A percentile compares a stretch with the other conserved stretches of the same genome.
phyloP scores from a whole-genome alignment of 345 rosid genomes.

The Camelina sativa region DNA sequence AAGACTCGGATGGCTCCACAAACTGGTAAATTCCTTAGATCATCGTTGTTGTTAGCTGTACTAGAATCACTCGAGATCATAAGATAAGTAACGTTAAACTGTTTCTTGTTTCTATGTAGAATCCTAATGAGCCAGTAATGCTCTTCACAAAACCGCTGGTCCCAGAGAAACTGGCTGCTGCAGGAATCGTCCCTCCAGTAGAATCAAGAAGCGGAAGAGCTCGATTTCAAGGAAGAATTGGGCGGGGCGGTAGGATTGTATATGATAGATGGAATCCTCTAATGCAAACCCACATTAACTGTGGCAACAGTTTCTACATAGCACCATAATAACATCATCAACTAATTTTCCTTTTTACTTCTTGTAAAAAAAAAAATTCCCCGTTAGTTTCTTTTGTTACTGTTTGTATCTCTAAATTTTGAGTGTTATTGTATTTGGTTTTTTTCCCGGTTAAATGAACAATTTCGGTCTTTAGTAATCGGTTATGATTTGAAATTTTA shows the following conservation, averaged over 20 bases:
- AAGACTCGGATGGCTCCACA: constrained; percentile 85
- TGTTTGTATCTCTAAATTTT: background rate
- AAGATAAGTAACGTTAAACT: background rate
- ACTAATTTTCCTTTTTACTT: background rate
- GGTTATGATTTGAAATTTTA: background rate
- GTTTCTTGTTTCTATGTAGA: constrained; percentile 46
- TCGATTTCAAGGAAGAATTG: constrained; percentile 83
- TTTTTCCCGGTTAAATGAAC: constrained; percentile 4
- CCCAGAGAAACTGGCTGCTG: constrained; percentile 78
- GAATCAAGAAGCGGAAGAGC: constrained; percentile 36
- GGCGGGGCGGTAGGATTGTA: constrained; percentile 88
- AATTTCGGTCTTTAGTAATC: background rate
- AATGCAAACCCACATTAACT: constrained; percentile 63
- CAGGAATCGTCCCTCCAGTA: constrained; percentile 71
- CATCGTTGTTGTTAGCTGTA: background rate
- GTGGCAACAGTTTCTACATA: constrained; percentile 63
- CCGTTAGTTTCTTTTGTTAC: background rate
- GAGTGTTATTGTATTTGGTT: background rate
- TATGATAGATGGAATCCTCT: constrained; percentile 96
- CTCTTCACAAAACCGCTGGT: constrained; percentile 86
- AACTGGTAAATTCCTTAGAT: constrained; percentile 51
- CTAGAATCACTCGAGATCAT: background rate
- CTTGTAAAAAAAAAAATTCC: background rate
- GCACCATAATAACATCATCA: constrained; percentile 49
- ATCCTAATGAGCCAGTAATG: constrained; percentile 83